Base-by-base conservation (phyloP, 2,329 filamentous ascomycete genomes). In the Dactylellina haptotyla region DNA sequence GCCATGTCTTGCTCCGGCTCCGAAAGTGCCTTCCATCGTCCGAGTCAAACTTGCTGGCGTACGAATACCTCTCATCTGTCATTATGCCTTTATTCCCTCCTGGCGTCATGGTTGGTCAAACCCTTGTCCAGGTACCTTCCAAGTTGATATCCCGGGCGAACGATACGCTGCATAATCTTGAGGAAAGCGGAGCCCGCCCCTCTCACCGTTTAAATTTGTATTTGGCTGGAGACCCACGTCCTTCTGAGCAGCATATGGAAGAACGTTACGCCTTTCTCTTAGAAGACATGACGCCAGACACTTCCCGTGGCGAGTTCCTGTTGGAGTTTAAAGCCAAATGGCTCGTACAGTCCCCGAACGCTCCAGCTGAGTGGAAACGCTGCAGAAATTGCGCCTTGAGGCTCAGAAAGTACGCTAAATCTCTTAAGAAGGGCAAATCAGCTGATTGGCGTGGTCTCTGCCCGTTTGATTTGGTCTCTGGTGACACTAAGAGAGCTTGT, bases 301-400 rank as follows among this genome's bases (percentile, higher is more conserved):
- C 28, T 9, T 73, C 28, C 16, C 50, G 26, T 37, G 71, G 43
- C 41, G 80, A 83, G 54, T 77, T 80, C 4, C 79, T 90, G 30
- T 82, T 91, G 64, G 90, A 94, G 79, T 90, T 94, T 81, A 95
- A 95, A 79, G 91, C 91, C 12, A 95, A 95, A 81, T 95, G 91
- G 91, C 85, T 95, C 25, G 82, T 85, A 6, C 90, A 93, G 79
- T 93, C 90, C 1, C 90, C 89, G 2, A 88, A 87, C 37, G 90
- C 91, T 0, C 91, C 91, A 0, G 25, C 79, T 0, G 80, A 82
- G 26, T 86, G 90, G 41, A 85, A 83, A 56, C 84, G 90, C 56
- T 95, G 91, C 81, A 87, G 91, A 30, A 92, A 89, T 39, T 95
- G 91, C 79, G 91, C 91, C 3, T 76, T 78, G 14, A 76, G 77